These are phyloP conservation scores for Harringtonia aguacate DNA, from an alignment of 2,329 filamentous ascomycete species.

Conservation along the genomic window DNA sequence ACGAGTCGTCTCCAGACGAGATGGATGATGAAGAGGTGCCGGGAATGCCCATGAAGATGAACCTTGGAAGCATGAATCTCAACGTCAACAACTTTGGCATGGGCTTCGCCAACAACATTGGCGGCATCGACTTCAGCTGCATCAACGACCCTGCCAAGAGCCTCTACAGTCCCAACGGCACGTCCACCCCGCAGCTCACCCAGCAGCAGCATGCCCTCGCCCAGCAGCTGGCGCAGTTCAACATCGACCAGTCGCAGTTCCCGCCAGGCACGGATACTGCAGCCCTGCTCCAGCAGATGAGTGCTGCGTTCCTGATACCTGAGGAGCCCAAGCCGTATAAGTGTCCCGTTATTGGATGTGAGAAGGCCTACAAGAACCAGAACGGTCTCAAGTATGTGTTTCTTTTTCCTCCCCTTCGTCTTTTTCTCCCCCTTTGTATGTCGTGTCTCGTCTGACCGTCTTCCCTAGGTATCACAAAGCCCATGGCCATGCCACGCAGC, in stretches of 20 bases:
- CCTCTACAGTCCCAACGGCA: constrained; percentile 75
- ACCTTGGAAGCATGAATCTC: constrained; percentile 50
- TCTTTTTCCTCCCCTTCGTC: background rate
- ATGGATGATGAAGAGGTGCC: constrained; percentile 68
- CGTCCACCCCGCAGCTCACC: constrained; percentile 44
- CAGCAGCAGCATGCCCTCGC: constrained; percentile 53
- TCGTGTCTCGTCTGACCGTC: background rate
- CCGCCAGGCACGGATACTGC: constrained; percentile 63
- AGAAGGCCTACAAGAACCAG: constrained; percentile 99
- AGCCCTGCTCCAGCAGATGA: constrained; percentile 43
- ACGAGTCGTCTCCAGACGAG: constrained; percentile 42
- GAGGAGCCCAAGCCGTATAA: constrained; percentile 97
- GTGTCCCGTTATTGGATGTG: constrained; percentile 94
- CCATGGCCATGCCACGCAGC: constrained; percentile 93
- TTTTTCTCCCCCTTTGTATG: too few relatives aligned
- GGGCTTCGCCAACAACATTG: constrained; percentile 36
- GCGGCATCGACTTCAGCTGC: constrained; percentile 37
- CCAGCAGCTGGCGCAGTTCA: constrained; percentile 60
- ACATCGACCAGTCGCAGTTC: constrained; percentile 66
- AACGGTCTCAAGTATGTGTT: constrained; percentile 81
- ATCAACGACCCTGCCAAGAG: constrained; percentile 95
- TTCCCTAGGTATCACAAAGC: constrained; percentile 52
- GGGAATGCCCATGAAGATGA: constrained; percentile 46
- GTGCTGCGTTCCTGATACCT: constrained; percentile 50
- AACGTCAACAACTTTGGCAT: constrained; percentile 39